Evolutionary conservation across 306 rosid species (phyloP).

Genomic region (Urtica urens): DNA sequence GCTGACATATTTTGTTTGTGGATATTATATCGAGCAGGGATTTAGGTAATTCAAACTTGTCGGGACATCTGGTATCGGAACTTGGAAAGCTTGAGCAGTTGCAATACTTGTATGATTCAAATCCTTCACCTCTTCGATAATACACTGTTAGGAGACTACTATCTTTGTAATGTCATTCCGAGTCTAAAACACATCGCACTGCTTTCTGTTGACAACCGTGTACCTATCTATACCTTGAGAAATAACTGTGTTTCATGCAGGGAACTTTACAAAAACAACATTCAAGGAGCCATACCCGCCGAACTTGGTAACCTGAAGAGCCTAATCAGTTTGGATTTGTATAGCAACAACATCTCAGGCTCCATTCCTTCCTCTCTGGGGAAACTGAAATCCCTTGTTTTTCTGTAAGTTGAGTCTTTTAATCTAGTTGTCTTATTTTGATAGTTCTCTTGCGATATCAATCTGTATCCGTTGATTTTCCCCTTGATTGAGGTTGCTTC

Average conservation of each 20-base stretch:
- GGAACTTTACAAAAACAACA: constrained; percentile 87
- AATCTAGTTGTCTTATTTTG: neutral
- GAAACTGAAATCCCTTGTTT: constrained; percentile 77
- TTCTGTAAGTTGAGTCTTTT: constrained; percentile 62
- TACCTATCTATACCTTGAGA: neutral
- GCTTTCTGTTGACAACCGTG: neutral
- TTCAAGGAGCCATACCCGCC: constrained; percentile 74
- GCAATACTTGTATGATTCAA: constrained; percentile 66
- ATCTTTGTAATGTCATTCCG: neutral
- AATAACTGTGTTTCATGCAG: constrained; percentile 28
- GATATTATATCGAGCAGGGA: constrained; percentile 40
- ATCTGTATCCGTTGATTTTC: no score
- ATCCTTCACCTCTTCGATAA: neutral
- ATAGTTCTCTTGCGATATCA: no score
- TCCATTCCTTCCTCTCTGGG: constrained; percentile 65
- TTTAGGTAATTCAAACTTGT: constrained; percentile 83
- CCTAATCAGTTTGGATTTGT: constrained; percentile 88
- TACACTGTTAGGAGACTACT: no score
- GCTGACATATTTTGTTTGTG: neutral
- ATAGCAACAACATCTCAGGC: constrained; percentile 82
- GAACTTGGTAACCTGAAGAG: constrained; percentile 78
- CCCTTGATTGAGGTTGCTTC: no score
- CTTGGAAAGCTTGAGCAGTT: constrained; percentile 77
- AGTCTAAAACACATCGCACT: neutral
- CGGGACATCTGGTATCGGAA: constrained; percentile 87